Conservation (phyloP, 306 rosid species). For the Dryas octopetala region DNA sequence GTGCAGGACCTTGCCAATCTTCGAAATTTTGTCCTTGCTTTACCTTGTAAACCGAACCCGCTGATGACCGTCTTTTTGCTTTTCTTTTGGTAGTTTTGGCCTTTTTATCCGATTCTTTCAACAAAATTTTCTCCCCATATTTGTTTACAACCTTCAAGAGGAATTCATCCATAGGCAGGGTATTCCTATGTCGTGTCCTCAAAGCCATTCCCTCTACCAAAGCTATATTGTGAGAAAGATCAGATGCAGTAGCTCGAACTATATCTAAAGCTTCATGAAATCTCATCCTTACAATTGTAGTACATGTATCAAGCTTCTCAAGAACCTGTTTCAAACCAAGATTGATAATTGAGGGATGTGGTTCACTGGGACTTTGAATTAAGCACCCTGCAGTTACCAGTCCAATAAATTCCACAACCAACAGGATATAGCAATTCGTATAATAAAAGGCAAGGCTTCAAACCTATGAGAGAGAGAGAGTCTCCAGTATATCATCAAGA, state of each 20-base stretch:
- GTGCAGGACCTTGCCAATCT: conserved; percentile 65
- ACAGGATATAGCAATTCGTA: conserved; percentile 1
- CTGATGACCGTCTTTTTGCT: conserved; percentile 48
- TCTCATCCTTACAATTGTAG: conserved; percentile 47
- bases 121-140: conserved; percentile 60
- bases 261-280: conserved; percentile 59
- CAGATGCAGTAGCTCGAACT: conserved; percentile 56
- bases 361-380: conserved; percentile 21
- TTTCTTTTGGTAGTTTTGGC: conserved; percentile 58
- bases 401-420: conserved; percentile 12
- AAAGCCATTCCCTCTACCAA: conserved; percentile 36
- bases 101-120: conserved; percentile 64
- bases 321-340: conserved; percentile 76
- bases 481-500: too few species aligned
- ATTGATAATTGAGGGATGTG: conserved; percentile 29
- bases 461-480: not conserved
- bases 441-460: conserved; percentile 14
- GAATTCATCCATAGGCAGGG: conserved; percentile 60
- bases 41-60: conserved; percentile 39
- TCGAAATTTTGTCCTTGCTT: conserved; percentile 46
- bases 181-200: conserved; percentile 37
- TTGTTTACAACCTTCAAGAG: conserved; percentile 56
- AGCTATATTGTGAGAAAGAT: conserved; percentile 40
- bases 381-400: conserved; percentile 52
- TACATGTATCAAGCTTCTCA: conserved; percentile 37